Percentiles rank a stretch among this genome's conserved stretches.
Evolutionary conservation across 345 rosid species (phyloP).

Genomic region (Corymbia maculata): DNA sequence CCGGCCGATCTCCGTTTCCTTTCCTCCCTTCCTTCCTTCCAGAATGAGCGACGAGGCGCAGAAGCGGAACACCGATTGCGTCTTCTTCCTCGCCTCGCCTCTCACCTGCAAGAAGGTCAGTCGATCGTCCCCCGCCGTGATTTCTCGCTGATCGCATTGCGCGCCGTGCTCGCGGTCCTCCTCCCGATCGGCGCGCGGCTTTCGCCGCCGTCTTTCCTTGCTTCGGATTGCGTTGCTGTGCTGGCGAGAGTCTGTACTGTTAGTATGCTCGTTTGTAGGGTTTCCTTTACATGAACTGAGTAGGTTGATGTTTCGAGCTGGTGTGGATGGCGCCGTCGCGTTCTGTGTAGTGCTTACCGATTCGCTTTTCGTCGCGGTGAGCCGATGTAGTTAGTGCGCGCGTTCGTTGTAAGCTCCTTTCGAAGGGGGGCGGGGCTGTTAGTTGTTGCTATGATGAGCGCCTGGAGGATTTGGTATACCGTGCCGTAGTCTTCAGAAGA

Average conservation of each 20-base stretch:
- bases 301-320: neutral
- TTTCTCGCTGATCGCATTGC: neutral
- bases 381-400: neutral
- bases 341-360: neutral
- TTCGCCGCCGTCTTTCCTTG: neutral
- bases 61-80: conserved; percentile 55
- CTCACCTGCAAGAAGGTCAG: conserved; percentile 72
- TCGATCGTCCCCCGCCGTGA: neutral
- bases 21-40: neutral
- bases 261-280: neutral
- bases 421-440: neutral
- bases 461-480: neutral
- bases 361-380: neutral
- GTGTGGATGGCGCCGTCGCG: neutral
- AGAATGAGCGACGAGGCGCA: conserved; percentile 37
- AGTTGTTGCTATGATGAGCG: neutral
- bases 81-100: conserved; percentile 64
- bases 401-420: neutral
- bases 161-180: neutral
- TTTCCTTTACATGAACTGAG: neutral
- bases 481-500: neutral
- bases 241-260: neutral
- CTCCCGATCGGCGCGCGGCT: neutral
- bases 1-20: neutral
- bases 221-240: neutral